Percentiles rank a stretch among this genome's conserved stretches.
These are phyloP conservation scores for Silybum marianum DNA, from an alignment of 129 eudicot genomes.

Conservation along the genomic window DNA sequence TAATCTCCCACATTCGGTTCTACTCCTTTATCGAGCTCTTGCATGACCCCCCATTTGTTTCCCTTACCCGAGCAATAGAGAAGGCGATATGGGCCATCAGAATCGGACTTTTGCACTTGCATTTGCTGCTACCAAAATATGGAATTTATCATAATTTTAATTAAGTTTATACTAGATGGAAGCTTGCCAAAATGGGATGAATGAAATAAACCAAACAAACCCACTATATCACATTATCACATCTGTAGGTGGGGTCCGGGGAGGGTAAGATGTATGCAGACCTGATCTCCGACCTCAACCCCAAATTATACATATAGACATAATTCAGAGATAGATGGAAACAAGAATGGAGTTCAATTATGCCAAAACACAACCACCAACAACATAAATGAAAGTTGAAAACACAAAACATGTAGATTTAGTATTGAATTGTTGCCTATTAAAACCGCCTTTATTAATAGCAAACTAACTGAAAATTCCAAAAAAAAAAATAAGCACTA, in stretches of 20 bases:
- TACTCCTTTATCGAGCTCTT: slow-evolving; percentile 62
- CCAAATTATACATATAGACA: background rate
- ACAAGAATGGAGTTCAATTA: too few species aligned
- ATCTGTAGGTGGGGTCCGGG: background rate
- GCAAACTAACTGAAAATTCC: too few species aligned
- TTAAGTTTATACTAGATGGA: background rate
- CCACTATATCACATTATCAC: background rate
- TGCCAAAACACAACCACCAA: too few species aligned
- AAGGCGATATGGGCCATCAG: slow-evolving; percentile 59
- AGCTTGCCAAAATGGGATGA: background rate
- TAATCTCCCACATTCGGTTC: slow-evolving; percentile 69
- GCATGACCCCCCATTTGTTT: slow-evolving; percentile 68
- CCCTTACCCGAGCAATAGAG: slow-evolving; percentile 70
- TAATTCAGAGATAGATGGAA: background rate
- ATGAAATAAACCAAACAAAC: background rate
- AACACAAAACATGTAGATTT: too few species aligned
- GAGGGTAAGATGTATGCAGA: background rate
- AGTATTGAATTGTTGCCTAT: too few species aligned
- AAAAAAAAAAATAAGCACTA: too few species aligned
- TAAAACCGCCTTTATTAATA: too few species aligned
- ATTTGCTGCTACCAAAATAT: slow-evolving; percentile 23
- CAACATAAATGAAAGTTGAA: too few species aligned
- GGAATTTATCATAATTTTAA: background rate
- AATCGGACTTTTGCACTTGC: slow-evolving; percentile 37
- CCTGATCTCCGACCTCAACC: background rate